These are phyloP conservation scores for Cordyceps tenuipes DNA, from an alignment of 2,329 filamentous ascomycete species.

Conservation along the genomic window DNA sequence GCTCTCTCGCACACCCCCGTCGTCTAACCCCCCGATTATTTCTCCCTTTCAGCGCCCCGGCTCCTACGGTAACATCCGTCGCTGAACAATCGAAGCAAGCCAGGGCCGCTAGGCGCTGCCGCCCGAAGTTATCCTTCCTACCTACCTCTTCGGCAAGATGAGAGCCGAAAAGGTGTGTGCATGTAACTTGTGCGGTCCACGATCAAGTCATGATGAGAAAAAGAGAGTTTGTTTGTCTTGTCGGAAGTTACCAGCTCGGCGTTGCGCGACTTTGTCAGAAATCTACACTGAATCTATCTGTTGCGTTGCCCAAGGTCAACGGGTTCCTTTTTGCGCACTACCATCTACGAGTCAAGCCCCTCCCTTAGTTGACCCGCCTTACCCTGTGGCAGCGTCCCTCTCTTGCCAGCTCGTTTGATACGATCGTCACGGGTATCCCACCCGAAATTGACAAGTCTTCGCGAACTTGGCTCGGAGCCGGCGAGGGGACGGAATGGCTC, in stretches of 20 bases:
- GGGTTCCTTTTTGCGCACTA: neutral
- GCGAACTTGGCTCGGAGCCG: neutral
- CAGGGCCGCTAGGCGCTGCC: neutral
- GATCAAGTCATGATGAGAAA: neutral
- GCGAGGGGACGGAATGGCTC: neutral
- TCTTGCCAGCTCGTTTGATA: neutral
- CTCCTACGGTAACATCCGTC: neutral
- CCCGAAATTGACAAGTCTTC: neutral
- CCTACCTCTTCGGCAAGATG: neutral
- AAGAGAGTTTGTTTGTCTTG: neutral
- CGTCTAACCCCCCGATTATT: neutral
- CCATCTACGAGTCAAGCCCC: neutral
- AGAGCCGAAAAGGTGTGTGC: constrained; percentile 2
- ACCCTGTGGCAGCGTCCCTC: neutral
- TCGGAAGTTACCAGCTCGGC: neutral
- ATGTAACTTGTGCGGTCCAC: neutral
- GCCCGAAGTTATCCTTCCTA: neutral
- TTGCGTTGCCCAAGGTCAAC: neutral
- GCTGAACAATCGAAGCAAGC: constrained; percentile 4
- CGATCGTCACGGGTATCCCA: neutral
- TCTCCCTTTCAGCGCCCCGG: neutral
- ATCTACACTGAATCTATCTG: neutral
- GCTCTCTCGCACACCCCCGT: neutral
- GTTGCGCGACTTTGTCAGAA: neutral
- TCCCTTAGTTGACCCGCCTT: neutral